Evolutionary conservation across 139 green algal species (phyloP).

Genomic region (Chlorella vulgaris): DNA sequence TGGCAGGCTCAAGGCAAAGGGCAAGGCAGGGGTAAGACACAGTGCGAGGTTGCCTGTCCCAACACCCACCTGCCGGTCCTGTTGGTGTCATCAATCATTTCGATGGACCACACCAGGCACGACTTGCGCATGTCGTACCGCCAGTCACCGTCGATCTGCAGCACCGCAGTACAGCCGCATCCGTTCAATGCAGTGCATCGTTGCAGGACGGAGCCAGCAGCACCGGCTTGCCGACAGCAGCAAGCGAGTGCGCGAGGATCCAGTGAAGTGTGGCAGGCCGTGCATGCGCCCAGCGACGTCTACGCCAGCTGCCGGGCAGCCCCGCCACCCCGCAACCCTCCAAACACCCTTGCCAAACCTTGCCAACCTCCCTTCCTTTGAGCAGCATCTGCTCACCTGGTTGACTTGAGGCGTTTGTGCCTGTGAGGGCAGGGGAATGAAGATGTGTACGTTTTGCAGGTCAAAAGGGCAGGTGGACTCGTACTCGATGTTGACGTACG

Average conservation of each 20-base stretch:
- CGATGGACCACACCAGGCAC: slow-evolving; percentile 86
- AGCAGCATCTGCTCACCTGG: slow-evolving; percentile 26
- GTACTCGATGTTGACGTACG: slow-evolving; percentile 99
- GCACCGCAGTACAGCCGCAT: background rate
- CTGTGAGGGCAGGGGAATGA: slow-evolving; percentile 80
- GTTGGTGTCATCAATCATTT: slow-evolving; percentile 94
- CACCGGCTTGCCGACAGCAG: no score
- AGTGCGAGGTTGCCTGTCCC: no score
- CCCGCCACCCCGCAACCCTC: no score
- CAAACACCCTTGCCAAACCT: no score
- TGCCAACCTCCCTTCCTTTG: background rate
- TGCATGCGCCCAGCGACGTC: no score
- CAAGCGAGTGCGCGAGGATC: no score
- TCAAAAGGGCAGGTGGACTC: slow-evolving; percentile 84
- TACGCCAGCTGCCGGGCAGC: no score
- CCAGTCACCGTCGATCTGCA: slow-evolving; percentile 83
- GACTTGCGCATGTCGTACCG: slow-evolving; percentile 75
- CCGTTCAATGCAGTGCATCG: background rate
- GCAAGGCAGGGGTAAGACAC: no score
- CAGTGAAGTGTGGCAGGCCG: no score
- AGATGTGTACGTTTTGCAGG: slow-evolving; percentile 91
- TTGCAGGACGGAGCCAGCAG: no score
- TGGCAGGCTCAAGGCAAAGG: no score
- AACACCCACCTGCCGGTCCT: no score
- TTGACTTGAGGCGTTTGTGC: slow-evolving; percentile 47